Evolutionary conservation across 768 basidiomycete species (phyloP), one percentile per base, ranked within the genome.

Genomic region (Hericium rajendrae): DNA sequence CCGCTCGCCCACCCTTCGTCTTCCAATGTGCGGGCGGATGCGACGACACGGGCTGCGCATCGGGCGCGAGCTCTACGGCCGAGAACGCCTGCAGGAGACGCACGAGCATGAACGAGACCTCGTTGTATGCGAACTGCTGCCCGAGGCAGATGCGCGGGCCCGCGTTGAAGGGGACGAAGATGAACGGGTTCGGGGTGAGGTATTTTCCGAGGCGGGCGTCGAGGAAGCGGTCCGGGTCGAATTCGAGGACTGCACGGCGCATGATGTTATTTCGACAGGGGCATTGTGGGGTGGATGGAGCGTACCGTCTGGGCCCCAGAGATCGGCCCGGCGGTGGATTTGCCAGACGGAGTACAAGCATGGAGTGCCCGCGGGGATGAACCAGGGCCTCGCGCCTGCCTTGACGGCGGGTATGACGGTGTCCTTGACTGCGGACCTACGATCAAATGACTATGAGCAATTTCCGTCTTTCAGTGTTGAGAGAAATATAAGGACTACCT

Each of bases 281-380:
- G 32, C 38, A 22, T 28, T 18, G 13, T 22, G 51, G 13, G 55
- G 20, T 28, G 51, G 22, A 12, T 39, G 12, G 18, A 6, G 18
- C 67, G 20, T 66, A 83, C 83, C 84, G 66, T 86, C 85, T 9
- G 85, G 84, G 6, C 85, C 85, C 85, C 85, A 88, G 1, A 84
- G 76, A 55, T 84, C 82, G 51, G 73, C 78, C 51, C 83, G 74
- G 39, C 85, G 72, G 39, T 88, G 85, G 83, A 86, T 85, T 59
- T 81, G 61, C 57, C 85, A 75, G 9, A 84, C 78, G 5, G 82
- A 82, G 62, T 83, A 86, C 0, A 71, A 59, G 4, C 73, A 65
- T 53, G n/a, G 16, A 11, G 43, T 46, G 9, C 43, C 43, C 4
- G 43, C 43, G 15, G 43, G 43, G 43, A 46, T 46, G 5, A 46